Percentiles rank a stretch among this genome's conserved stretches.
Evolutionary conservation across 2,329 filamentous ascomycete species (phyloP).

Genomic region (Alternaria novae-zelandiae): DNA sequence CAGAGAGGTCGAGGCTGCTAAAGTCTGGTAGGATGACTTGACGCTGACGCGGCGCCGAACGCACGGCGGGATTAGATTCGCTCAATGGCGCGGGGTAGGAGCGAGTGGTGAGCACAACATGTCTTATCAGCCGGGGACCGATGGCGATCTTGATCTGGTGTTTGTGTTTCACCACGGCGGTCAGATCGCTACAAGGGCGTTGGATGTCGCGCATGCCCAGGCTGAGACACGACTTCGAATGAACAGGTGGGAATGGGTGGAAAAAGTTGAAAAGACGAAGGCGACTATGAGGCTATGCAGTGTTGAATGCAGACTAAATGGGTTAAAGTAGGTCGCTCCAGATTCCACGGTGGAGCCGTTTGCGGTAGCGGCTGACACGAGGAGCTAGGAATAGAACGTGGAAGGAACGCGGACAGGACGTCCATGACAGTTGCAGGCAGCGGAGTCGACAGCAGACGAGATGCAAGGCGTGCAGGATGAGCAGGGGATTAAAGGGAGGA

Average conservation of each 20-base stretch:
- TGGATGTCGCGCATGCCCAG: slow-evolving; percentile 1
- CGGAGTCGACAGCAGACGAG: neutral
- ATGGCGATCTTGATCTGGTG: slow-evolving; percentile 5
- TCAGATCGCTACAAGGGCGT: neutral
- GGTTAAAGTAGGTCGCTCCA: slow-evolving; percentile 9
- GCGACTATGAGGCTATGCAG: neutral
- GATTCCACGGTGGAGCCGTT: slow-evolving; percentile 4
- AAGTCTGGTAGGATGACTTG: neutral
- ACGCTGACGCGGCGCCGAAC: slow-evolving; percentile 8
- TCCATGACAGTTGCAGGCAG: neutral
- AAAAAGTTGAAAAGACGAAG: neutral
- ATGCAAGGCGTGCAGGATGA: neutral
- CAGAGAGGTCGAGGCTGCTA: neutral
- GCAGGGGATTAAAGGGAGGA: neutral
- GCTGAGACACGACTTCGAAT: neutral
- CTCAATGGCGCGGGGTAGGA: slow-evolving; percentile 6
- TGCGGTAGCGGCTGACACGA: slow-evolving; percentile 7
- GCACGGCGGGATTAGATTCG: slow-evolving; percentile 1
- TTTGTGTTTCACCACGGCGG: slow-evolving; percentile 10
- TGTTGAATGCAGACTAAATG: neutral
- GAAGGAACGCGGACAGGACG: neutral
- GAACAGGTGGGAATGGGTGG: neutral
- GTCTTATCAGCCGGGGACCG: neutral
- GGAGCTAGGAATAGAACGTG: slow-evolving; percentile 1
- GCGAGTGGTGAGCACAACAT: slow-evolving; percentile 4